Base-by-base conservation (phyloP, 768 basidiomycete genomes). In the Boletellus ananas region DNA sequence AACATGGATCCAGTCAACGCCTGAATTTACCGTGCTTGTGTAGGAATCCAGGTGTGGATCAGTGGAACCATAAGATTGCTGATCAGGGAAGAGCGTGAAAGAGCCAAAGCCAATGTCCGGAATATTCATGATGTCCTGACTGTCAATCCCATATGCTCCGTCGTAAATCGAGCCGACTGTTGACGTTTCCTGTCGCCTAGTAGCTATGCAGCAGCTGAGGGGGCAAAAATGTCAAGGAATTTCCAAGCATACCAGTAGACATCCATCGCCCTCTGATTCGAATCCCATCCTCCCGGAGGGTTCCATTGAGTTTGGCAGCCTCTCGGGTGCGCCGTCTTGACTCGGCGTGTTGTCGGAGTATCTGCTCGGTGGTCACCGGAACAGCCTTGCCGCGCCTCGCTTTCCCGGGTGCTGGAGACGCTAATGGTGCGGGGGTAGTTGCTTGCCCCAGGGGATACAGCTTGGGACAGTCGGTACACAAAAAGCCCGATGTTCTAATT, bases 51-150 rank as follows among this genome's bases (percentile, higher is more conserved):
- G 63, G 51, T 69, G 73, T 14, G 79, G 75, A 60, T 83, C 80
- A 23, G 64, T 58, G 20, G 72, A 50, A 27, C 68, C 77, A 56
- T 84, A 85, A 34, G 65, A 61, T 52, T 79, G 74, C 62, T 87
- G 85, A 58, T 87, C 83, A 17, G 85, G 84, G 75, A 86, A 85
- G 21, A 85, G 55, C 50, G 79, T 81, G 73, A 84, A 84, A 16
- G 79, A 72, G 29, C 74, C 68, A 56, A 83, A 84, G 6, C 74
- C 77, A 52, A 87, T 79, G 11, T 76, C 35, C 0, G 79, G 79
- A 49, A 82, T 81, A 45, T 65, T 78, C 47, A 74, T 52, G 44
- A 87, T 81, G 52, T 86, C 85, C 56, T 83, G 78, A 48, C 77
- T 79, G 61, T 87, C 85, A 17, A 86, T 81, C 31, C 84, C 84